Evolutionary conservation across 2,329 filamentous ascomycete genomes (phyloP).

Genomic region (Paraconiothyrium sp.): DNA sequence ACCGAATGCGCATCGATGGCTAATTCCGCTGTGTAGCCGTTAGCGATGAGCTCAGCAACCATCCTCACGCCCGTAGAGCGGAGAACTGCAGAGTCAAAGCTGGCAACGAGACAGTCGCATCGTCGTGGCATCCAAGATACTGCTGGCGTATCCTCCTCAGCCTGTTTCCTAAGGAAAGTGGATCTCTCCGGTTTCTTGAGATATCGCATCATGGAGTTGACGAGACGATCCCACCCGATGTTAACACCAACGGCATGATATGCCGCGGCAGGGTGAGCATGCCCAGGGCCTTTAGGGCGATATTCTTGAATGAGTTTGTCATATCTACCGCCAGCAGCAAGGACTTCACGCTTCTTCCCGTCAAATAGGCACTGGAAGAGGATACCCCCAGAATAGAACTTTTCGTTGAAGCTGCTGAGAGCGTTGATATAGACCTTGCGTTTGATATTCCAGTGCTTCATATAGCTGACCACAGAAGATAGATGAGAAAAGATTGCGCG

Average conservation of each 20-base stretch:
- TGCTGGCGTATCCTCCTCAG: constrained; percentile 64
- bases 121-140: constrained; percentile 55
- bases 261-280: constrained; percentile 50
- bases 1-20: constrained; percentile 80
- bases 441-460: constrained; percentile 76
- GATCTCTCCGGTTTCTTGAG: constrained; percentile 58
- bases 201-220: constrained; percentile 67
- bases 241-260: constrained; percentile 92
- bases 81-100: constrained; percentile 81
- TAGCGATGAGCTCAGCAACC: constrained; percentile 79
- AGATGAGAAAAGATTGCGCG: constrained; percentile 76
- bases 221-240: constrained; percentile 84
- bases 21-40: constrained; percentile 88
- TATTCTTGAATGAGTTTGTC: constrained; percentile 89
- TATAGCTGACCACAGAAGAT: constrained; percentile 78
- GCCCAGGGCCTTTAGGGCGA: constrained; percentile 72
- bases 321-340: constrained; percentile 93
- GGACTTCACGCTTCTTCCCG: constrained; percentile 80
- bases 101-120: constrained; percentile 90
- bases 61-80: constrained; percentile 80
- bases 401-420: constrained; percentile 87
- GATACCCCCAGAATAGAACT: constrained; percentile 81
- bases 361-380: constrained; percentile 93
- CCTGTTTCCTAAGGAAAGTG: constrained; percentile 72
- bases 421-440: constrained; percentile 86